These are phyloP conservation scores for Boletus sp. DNA, from an alignment of 768 basidiomycete genomes.

Conservation along the genomic window DNA sequence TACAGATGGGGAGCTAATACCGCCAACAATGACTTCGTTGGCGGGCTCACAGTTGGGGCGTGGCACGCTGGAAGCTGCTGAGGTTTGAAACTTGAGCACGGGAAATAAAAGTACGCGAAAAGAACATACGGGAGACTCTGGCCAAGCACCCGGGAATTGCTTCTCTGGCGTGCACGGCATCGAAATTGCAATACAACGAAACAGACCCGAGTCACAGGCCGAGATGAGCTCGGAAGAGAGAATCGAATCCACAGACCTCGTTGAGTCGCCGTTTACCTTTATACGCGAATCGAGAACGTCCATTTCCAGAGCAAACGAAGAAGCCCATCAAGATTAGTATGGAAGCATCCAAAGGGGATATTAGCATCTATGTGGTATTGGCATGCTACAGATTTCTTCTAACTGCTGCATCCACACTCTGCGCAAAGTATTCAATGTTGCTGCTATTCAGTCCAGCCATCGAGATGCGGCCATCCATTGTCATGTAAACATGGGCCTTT, in stretches of 20 bases:
- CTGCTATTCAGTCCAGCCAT: constrained; percentile 86
- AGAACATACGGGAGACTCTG: constrained; percentile 21
- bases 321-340: constrained; percentile 24
- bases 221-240: neutral
- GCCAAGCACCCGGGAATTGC: constrained; percentile 26
- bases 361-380: constrained; percentile 26
- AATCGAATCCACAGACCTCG: constrained; percentile 16
- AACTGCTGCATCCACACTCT: constrained; percentile 81
- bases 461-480: constrained; percentile 88
- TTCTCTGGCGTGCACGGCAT: constrained; percentile 21
- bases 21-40: neutral
- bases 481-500: constrained; percentile 92
- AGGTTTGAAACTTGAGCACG: neutral
- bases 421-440: constrained; percentile 90
- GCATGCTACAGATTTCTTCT: constrained; percentile 63
- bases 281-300: constrained; percentile 18
- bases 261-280: constrained; percentile 7
- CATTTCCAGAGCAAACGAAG: constrained; percentile 10
- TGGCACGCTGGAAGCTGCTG: neutral
- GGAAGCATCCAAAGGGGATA: constrained; percentile 18
- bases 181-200: constrained; percentile 16
- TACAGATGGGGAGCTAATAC: neutral
- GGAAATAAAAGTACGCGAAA: neutral
- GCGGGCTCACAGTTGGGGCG: constrained; percentile 3
- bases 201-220: neutral